Evolutionary conservation across 164 flowering plant genomes (phyloP), one percentile per base, ranked within the genome.

Genomic region (Dillenia suffruticosa): DNA sequence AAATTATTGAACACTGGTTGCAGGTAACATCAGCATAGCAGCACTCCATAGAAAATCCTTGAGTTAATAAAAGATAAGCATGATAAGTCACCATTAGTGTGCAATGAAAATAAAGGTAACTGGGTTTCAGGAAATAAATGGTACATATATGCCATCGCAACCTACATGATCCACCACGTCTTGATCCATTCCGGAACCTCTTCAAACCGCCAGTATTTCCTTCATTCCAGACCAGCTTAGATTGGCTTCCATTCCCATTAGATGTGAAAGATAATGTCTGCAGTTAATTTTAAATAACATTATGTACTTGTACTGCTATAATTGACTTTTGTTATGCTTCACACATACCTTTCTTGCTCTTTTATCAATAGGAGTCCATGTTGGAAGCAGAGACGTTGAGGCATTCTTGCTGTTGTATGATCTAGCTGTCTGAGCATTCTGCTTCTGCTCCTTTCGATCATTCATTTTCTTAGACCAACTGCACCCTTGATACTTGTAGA

Each of bases 341-440:
- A 32, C 40, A 72, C 74, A 44, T 9, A 95, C 99, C 96, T 75
- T 78, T 71, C 76, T 82, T 48, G 96, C 85, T 83, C 81, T 85
- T 74, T 88, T 92, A 61, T 85, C 97, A 66, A 67, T 15, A 12
- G 96, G 97, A 58, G 97, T 88, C 82, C 80, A 76, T 55, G 79
- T 47, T 24, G 72, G 69, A 64, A 26, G 54, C 49, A 65, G 45
- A 13, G 81, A 63, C 3, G 60, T 63, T 51, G 80, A 71, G 55
- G 49, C n/a, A 50, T 74, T 81, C 57, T 71, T 77, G 26, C 64
- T 74, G 70, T 72, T 76, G 40, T 63, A 62, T 54, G 82, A 72
- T 53, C 50, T 46, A 17, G 72, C 56, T 65, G 83, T 63, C 46
- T 67, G 68, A 17, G 45, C 16, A 58, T 58, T 54, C 66, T 45